Base-by-base conservation (phyloP, 192 early-diverging fungal species). In the Jimgerdemannia lactiflua region DNA sequence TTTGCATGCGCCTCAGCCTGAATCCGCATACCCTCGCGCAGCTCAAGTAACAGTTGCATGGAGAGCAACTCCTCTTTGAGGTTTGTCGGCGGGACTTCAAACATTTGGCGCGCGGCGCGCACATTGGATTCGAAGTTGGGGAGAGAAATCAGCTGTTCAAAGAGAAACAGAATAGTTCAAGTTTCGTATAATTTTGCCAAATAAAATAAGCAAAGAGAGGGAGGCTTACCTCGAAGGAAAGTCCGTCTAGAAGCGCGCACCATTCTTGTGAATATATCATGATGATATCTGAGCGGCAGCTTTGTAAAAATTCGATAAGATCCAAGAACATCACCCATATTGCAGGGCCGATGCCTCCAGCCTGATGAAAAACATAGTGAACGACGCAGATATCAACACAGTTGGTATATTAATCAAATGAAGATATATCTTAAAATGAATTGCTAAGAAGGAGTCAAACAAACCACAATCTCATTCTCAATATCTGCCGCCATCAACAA, bases 281-380 rank as follows among this genome's bases (percentile, higher is more conserved):
- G 4, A 70, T 64, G 65, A 77, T 72, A 74, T 77, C 76, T 66
- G 72, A 74, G 11, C 76, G 71, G 65, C 42, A 54, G 40, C 72
- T 64, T 69, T 74, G 76, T 20, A 77, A 64, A 77, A 77, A 77
- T 44, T 71, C 63, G 40, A 77, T 77, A 20, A 77, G 43, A 40
- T 77, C 76, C 76, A 77, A 69, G 73, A 77, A 77, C 76, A 77
- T 77, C 20, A 73, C 76, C 76, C 76, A 77, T 59, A 59, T 59
- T 6, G 49, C 49, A 59, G 49, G 8, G 49, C 49, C 49, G 49
- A 59, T 59, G 49, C 49, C 14, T 14, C 49, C 49, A 10, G 49
- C 49, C 49, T 59, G 2, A 59, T 10, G 14, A 59, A 59, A 59
- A 59, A 59, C 2, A 59, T 59, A 59, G 2, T 10, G 14, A 59